Evolutionary conservation across 2,329 filamentous ascomycete species (phyloP).

Genomic region (Tolypocladium pustulatum): DNA sequence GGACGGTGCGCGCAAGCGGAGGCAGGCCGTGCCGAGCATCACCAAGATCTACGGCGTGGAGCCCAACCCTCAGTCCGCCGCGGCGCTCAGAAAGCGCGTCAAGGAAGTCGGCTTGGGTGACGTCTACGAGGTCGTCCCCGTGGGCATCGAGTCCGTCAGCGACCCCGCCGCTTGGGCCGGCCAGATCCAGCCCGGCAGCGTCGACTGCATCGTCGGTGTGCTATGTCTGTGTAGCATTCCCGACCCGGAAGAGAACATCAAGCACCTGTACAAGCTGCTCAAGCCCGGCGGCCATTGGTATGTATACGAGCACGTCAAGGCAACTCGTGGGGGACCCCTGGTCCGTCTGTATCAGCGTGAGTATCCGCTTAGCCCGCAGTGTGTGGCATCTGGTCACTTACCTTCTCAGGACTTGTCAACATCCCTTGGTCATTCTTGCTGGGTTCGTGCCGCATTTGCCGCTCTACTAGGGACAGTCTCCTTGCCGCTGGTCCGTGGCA

Average conservation of each 20-base stretch:
- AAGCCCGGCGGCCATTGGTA: conserved; percentile 54
- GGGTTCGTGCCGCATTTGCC: conserved; percentile 40
- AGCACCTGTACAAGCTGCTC: conserved; percentile 43
- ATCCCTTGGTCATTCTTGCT: conserved; percentile 41
- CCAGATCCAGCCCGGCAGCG: conserved; percentile 36
- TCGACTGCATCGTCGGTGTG: conserved; percentile 50
- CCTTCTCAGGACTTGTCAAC: conserved; percentile 34
- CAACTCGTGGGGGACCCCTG: conserved; percentile 24
- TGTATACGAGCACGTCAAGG: conserved; percentile 49
- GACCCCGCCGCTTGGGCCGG: conserved; percentile 29
- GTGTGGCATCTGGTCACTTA: not conserved
- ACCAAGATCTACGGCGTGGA: conserved; percentile 52
- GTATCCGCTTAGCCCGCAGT: conserved; percentile 11
- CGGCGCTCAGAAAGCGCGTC: conserved; percentile 33
- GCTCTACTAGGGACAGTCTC: conserved; percentile 36
- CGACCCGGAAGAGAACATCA: conserved; percentile 43
- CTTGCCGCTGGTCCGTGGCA: conserved; percentile 39
- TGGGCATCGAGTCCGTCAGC: conserved; percentile 49
- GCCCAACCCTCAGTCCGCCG: conserved; percentile 46
- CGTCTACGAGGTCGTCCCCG: conserved; percentile 50
- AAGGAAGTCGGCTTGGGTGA: conserved; percentile 40
- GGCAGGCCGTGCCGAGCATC: conserved; percentile 18
- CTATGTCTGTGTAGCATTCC: conserved; percentile 56
- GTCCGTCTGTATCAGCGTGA: conserved; percentile 41
- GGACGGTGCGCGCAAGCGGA: conserved; percentile 6